phyloP scores from a whole-genome alignment of 140 eudicot species.

The Senecio squalidus region DNA sequence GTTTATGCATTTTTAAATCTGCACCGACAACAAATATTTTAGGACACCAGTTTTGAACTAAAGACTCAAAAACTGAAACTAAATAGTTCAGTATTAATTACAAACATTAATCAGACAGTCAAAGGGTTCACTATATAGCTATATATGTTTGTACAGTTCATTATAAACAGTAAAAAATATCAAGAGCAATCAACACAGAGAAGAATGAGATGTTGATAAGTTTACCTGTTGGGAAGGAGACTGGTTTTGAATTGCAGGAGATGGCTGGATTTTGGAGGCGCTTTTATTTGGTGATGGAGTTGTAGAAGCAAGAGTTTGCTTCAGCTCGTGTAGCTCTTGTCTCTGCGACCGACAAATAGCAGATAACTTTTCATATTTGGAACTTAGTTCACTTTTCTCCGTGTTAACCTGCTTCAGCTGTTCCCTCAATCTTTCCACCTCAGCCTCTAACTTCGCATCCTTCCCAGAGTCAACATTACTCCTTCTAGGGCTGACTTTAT shows the following conservation, averaged over 20 bases:
- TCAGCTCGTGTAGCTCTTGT: conserved; percentile 90
- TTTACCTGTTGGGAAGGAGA: conserved; percentile 39
- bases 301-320: conserved; percentile 76
- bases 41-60: too few relatives aligned
- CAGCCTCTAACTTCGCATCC: conserved; percentile 51
- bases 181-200: background rate
- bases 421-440: conserved; percentile 68
- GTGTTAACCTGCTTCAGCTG: conserved; percentile 52
- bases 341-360: conserved; percentile 93
- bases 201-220: background rate
- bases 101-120: too few relatives aligned
- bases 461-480: conserved; percentile 32
- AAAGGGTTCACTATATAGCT: too few relatives aligned
- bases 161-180: conserved; percentile 18
- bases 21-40: too few relatives aligned
- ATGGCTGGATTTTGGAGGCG: conserved; percentile 25
- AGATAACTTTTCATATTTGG: conserved; percentile 81
- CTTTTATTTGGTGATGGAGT: conserved; percentile 57
- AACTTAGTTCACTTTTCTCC: conserved; percentile 71
- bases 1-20: too few relatives aligned
- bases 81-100: too few relatives aligned
- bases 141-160: too few relatives aligned
- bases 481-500: conserved; percentile 45
- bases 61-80: too few relatives aligned
- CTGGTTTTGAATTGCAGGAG: conserved; percentile 37